Evolutionary conservation across 768 basidiomycete species (phyloP).

Genomic region (Hygrophorus pudorinus): DNA sequence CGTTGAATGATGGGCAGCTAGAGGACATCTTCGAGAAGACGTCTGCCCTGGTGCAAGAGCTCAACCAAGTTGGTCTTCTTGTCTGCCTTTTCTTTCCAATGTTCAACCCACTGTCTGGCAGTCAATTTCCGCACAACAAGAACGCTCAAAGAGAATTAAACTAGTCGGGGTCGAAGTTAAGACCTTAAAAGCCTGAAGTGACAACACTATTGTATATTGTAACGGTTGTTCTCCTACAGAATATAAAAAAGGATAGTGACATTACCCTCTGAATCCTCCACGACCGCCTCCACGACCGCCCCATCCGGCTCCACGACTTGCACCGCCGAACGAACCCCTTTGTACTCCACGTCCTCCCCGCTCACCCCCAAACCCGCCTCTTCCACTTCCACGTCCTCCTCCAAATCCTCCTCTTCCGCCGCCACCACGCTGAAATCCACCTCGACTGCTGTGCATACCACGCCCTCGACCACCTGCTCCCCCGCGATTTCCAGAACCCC

Average conservation of each 20-base stretch:
- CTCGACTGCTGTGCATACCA: constrained; percentile 24
- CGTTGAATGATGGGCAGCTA: constrained; percentile 4
- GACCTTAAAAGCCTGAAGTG: constrained; percentile 25
- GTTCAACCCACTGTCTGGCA: constrained; percentile 13
- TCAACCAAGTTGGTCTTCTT: constrained; percentile 37
- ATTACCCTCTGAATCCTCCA: constrained; percentile 18
- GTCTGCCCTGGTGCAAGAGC: constrained; percentile 32
- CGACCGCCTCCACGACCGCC: constrained; percentile 30
- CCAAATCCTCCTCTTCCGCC: constrained; percentile 16
- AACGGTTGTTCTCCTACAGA: too few species aligned
- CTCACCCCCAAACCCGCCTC: constrained; percentile 24
- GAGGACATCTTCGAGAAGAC: constrained; percentile 22
- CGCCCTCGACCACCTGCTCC: constrained; percentile 26
- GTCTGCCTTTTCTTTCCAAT: not conserved
- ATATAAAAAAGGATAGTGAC: too few species aligned
- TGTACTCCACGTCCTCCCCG: constrained; percentile 29
- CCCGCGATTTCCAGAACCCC: constrained; percentile 31
- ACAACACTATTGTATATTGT: not conserved
- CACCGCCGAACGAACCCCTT: constrained; percentile 38
- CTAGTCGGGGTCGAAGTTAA: constrained; percentile 40
- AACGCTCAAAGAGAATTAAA: constrained; percentile 39
- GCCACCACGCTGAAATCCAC: constrained; percentile 26
- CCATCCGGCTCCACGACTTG: constrained; percentile 32
- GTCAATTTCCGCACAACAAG: constrained; percentile 39
- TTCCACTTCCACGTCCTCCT: constrained; percentile 22